A percentile compares a stretch with the other conserved stretches of the same genome.
Conservation (phyloP, 2,329 filamentous ascomycete species). For the Claviceps fusiformis region DNA sequence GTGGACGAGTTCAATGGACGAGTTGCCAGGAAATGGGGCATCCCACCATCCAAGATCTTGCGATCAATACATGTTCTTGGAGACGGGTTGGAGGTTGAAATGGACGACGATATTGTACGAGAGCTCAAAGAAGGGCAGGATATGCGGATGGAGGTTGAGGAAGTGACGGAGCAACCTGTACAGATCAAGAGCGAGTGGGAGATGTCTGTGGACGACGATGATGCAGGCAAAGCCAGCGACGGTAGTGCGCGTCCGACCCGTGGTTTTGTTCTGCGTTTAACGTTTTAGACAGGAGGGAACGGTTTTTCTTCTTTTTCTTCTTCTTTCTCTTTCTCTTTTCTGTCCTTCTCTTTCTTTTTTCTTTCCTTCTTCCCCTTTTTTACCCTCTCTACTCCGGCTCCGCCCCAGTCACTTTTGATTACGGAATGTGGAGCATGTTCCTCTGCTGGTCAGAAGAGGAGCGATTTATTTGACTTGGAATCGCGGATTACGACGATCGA, state of each 20-base stretch:
- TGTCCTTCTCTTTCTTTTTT: too few species aligned
- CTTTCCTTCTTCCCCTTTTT: too few species aligned
- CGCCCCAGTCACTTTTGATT: too few species aligned
- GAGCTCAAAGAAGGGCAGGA: slow-evolving; percentile 84
- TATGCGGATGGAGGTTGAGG: slow-evolving; percentile 59
- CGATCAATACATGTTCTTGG: slow-evolving; percentile 60
- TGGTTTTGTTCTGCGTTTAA: slow-evolving; percentile 10
- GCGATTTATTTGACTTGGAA: neutral
- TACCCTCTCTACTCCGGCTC: too few species aligned
- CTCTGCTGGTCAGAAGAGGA: neutral
- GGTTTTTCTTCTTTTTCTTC: too few species aligned
- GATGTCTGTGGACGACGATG: slow-evolving; percentile 38
- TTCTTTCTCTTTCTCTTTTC: too few species aligned
- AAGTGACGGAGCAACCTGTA: slow-evolving; percentile 23
- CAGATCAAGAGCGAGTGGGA: slow-evolving; percentile 45
- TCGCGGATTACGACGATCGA: neutral
- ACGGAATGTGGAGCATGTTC: neutral
- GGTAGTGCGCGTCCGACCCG: neutral
- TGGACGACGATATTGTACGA: slow-evolving; percentile 80
- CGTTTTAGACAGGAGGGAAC: slow-evolving; percentile 5
- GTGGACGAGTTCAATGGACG: slow-evolving; percentile 58
- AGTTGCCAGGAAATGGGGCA: slow-evolving; percentile 65
- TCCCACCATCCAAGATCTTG: slow-evolving; percentile 59
- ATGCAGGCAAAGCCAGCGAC: slow-evolving; percentile 18
- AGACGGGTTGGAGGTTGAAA: slow-evolving; percentile 65